Base-by-base conservation (phyloP, 192 early-diverging fungal species). In the Coemansia sp. region DNA sequence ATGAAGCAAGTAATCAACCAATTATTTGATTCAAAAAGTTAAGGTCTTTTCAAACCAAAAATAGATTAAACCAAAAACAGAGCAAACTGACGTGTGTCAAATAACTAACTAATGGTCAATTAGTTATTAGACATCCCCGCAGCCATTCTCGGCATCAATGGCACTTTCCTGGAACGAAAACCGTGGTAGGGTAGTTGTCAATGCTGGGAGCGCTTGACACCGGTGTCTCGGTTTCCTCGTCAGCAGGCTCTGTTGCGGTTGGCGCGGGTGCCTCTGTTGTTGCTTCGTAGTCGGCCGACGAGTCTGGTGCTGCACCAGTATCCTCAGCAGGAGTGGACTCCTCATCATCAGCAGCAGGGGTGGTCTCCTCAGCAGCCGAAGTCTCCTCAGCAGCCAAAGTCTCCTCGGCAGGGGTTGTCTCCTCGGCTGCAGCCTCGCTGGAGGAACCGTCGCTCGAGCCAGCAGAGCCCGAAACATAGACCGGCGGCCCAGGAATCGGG, bases 401-500 rank as follows among this genome's bases (percentile, higher is more conserved):
- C n/a, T 52, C 40, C 18, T 50, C n/a, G 7, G 23, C 67, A 39
- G 58, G 0, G 15, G 47, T 12, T 1, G 47, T 5, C 6, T 7
- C 13, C 48, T 50, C 48, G 49, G 62, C 10, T 4, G 37, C 23
- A 21, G 43, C 61, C 19, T 13, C 23, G 43, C 44, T 32, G 10
- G 61, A 44, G 7, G 48, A 50, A 50, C 7, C 16, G 42, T 16
- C 40, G 41, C 48, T 56, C 40, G 45, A 16, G 18, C 23, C n/a
- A 39, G 16, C 68, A 12, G 66, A 26, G 43, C 66, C 66, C 37
- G 68, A n/a, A 54, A 70, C 53, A 37, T 75, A 75, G 19, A 75
- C 63, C 1, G 67, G 61, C 0, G 75, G 75, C 0, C 75, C 75
- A 4, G 75, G 75, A 12, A 77, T 72, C 13, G 54, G 65, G 39